phyloP scores from a whole-genome alignment of 441 rosid species.

The Corymbia calophylla region DNA sequence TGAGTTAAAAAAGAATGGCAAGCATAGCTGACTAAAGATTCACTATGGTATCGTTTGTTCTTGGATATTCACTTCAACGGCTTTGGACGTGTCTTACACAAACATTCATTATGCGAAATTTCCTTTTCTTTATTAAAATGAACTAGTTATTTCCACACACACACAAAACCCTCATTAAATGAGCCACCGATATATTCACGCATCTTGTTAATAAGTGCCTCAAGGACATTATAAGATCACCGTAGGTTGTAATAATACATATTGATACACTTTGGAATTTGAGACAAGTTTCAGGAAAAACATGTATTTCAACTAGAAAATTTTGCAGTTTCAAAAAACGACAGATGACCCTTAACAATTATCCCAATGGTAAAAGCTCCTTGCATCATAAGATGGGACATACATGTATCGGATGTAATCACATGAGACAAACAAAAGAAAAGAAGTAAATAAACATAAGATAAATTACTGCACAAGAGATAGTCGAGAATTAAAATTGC shows the following conservation, averaged over 20 bases:
- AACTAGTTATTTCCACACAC: not conserved
- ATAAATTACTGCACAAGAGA: not conserved
- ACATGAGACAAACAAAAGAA: not conserved
- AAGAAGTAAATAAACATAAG: not conserved
- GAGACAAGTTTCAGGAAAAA: not conserved
- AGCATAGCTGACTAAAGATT: not conserved
- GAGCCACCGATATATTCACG: not conserved
- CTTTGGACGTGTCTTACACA: not conserved
- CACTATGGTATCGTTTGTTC: not conserved
- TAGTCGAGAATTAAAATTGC: not conserved
- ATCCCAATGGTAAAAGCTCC: not conserved
- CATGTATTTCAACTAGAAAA: not conserved
- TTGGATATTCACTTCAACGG: not conserved
- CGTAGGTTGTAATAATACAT: not conserved
- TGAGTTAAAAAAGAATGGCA: not conserved
- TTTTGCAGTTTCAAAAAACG: not conserved
- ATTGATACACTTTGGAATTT: not conserved
- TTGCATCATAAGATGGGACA: not conserved
- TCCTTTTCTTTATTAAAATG: not conserved
- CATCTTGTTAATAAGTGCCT: not conserved
- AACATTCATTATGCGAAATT: not conserved
- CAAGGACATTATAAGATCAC: not conserved
- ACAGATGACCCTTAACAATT: not conserved
- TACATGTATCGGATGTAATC: not conserved
- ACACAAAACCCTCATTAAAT: not conserved